Evolutionary conservation across 352 stramenopile genomes (phyloP), one percentile per base, ranked within the genome.

Genomic region (Discostella stelligera): DNA sequence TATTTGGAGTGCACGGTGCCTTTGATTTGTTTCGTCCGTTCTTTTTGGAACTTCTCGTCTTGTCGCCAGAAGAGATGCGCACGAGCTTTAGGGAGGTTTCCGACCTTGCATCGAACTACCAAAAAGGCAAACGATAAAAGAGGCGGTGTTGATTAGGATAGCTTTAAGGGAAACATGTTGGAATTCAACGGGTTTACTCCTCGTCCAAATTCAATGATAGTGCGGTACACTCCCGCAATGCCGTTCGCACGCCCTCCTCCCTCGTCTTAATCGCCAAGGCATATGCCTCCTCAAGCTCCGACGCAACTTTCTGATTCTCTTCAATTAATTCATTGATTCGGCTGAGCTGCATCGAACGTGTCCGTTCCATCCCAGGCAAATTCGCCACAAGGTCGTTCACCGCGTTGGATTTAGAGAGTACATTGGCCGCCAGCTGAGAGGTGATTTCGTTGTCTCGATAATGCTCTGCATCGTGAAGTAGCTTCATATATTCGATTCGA

Each of bases 341-440:
- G 18, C 77, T 56, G 75, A 90, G 83, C 76, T 93, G 87, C 67
- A 88, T 68, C 14, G 73, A 56, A 53, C 71, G 62, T 30, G 83
- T 93, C 20, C 85, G 71, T 52, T 81, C 11, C 85, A 91, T 90
- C 1, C 87, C 85, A 2, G 85, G 81, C 30, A 93, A 69, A 30
- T 49, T 67, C 9, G 74, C 53, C 10, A 93, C 85, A n/a, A 82
- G 74, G 18, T 82, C 58, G 71, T 93, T 76, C 41, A 93, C 83
- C 23, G 81, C 58, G 4, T 48, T 58, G 69, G 81, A 90, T 66
- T 89, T 91, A 27, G 85, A 46, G 37, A 93, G 60, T 44, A 82
- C 58, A 46, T 77, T 52, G 25, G 70, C 53, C 0, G 67, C 74
- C 18, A 83, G 59, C 20, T 20, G 39, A 62, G 67, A 41, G 6